A percentile compares a stretch with the other conserved stretches of the same genome.
Conservation (phyloP, 129 eudicot genomes). For the Oenanthe sinensis region DNA sequence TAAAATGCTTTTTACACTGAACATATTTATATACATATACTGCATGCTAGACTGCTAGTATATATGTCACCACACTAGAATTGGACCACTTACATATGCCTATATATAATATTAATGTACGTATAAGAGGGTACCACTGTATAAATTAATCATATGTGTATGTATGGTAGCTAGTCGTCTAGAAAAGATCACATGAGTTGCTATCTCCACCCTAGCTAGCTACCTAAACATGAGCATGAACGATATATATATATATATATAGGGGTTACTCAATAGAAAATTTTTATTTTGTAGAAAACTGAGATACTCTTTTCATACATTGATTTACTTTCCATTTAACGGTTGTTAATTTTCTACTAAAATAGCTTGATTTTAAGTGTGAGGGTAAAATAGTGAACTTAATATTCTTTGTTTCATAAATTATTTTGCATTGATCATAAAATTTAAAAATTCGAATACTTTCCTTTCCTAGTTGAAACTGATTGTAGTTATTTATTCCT, state of each 20-base stretch:
- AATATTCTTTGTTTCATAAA: too few relatives aligned
- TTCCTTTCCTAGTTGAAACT: too few relatives aligned
- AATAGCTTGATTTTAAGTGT: too few relatives aligned
- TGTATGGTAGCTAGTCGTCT: not conserved
- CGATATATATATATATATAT: not conserved
- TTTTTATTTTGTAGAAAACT: too few relatives aligned
- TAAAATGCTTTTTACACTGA: not conserved
- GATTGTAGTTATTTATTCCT: too few relatives aligned
- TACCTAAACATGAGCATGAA: not conserved
- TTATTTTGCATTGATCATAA: too few relatives aligned
- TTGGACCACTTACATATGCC: not conserved
- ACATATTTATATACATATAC: not conserved
- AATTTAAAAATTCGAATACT: too few relatives aligned
- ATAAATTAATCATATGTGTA: not conserved
- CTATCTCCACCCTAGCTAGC: not conserved
- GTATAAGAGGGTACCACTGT: not conserved
- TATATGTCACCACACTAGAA: slow-evolving; percentile 3
- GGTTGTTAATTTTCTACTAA: too few relatives aligned
- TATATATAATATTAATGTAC: not conserved
- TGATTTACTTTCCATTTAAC: too few relatives aligned
- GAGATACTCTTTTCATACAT: too few relatives aligned
- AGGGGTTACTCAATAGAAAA: too few relatives aligned
- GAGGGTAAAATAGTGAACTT: too few relatives aligned
- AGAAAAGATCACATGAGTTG: slow-evolving; percentile 1
- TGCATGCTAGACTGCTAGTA: slow-evolving; percentile 2